A percentile compares a stretch with the other conserved stretches of the same genome.
These are phyloP conservation scores for Hyphodiscus sp. DNA, from an alignment of 2,329 filamentous ascomycete genomes.

Conservation along the genomic window DNA sequence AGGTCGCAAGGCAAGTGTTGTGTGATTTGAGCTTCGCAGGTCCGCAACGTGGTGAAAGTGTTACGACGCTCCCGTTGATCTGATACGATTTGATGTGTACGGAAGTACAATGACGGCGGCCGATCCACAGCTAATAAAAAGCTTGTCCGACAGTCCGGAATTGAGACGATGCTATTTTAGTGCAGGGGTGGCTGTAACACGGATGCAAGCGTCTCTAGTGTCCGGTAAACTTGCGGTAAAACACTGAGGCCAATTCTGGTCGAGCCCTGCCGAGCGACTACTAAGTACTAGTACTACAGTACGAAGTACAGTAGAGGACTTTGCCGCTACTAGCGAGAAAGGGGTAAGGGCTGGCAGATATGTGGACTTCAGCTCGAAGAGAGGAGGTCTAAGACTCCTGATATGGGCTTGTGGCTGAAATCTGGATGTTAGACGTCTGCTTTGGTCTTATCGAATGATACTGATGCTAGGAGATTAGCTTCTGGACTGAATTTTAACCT, in stretches of 20 bases:
- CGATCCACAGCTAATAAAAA: not conserved
- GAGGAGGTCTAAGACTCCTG: too few relatives aligned
- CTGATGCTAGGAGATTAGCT: not conserved
- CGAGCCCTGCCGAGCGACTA: too few relatives aligned
- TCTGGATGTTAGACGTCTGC: not conserved
- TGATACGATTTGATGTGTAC: not conserved
- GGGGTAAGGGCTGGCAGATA: not conserved
- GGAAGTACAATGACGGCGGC: not conserved
- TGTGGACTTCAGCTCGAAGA: too few relatives aligned
- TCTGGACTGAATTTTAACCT: not conserved
- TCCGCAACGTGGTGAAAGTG: not conserved
- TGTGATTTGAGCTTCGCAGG: not conserved
- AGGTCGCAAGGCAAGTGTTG: too few relatives aligned
- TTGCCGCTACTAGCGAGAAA: too few relatives aligned
- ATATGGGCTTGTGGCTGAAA: not conserved
- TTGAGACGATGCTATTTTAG: not conserved
- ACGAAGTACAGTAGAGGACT: not conserved
- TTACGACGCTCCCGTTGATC: not conserved
- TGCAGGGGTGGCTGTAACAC: not conserved
- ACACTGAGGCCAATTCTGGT: too few relatives aligned
- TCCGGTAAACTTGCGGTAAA: not conserved
- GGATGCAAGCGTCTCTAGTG: not conserved
- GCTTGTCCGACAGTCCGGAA: not conserved
- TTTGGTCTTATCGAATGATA: not conserved
- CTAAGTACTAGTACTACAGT: not conserved